Percentiles rank a stretch among this genome's conserved stretches.
Evolutionary conservation across 441 rosid species (phyloP).

Genomic region (Euphorbia corollata): DNA sequence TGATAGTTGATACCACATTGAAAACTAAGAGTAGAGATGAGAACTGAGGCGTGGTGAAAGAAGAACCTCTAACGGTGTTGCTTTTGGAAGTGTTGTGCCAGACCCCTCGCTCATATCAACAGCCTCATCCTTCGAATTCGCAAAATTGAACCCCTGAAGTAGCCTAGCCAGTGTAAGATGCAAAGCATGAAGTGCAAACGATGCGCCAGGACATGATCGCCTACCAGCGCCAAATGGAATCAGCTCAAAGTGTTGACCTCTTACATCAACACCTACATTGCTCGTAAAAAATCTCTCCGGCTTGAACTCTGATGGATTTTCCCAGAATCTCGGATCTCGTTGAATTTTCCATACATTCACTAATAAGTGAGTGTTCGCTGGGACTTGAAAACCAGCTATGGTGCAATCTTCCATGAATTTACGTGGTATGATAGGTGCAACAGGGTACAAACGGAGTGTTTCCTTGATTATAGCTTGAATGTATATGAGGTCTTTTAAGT

Average conservation of each 20-base stretch:
- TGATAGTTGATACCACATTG: background rate
- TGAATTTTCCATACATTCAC: constrained; percentile 55
- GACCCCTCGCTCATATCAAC: constrained; percentile 38
- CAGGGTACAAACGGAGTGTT: constrained; percentile 50
- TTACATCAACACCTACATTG: constrained; percentile 23
- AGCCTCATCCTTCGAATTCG: constrained; percentile 18
- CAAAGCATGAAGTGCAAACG: constrained; percentile 29
- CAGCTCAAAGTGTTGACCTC: constrained; percentile 25
- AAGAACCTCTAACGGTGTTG: constrained; percentile 36
- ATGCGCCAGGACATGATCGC: constrained; percentile 33
- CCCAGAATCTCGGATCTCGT: constrained; percentile 41
- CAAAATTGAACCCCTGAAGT: constrained; percentile 33
- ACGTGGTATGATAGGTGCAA: constrained; percentile 39
- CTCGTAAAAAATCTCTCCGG: constrained; percentile 39
- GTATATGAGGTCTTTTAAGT: constrained; percentile 41
- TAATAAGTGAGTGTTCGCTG: constrained; percentile 41
- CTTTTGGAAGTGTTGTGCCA: constrained; percentile 30
- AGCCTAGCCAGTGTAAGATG: constrained; percentile 34
- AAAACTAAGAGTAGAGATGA: constrained; percentile 17
- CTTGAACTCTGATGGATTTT: constrained; percentile 28
- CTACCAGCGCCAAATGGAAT: constrained; percentile 39
- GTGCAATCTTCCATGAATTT: constrained; percentile 46
- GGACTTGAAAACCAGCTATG: constrained; percentile 36
- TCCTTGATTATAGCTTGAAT: constrained; percentile 51
- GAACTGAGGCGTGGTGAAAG: constrained; percentile 29